These are phyloP conservation scores for Nitzschia sp. DNA, from an alignment of 108 stramenopile species.

Conservation along the genomic window DNA sequence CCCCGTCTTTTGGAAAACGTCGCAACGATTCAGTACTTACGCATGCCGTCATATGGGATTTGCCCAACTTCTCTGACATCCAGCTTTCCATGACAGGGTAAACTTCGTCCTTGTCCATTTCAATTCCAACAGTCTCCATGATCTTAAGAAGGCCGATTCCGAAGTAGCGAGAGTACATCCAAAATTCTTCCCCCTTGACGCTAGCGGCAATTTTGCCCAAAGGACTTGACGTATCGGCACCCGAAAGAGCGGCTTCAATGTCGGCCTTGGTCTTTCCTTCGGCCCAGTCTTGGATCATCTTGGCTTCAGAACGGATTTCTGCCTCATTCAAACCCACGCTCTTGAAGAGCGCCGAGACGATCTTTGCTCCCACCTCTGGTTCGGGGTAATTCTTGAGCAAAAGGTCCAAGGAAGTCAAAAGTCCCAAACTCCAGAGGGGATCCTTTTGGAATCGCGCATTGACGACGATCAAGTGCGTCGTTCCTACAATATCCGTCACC, in stretches of 20 bases:
- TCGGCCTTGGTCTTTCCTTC: conserved; percentile 87
- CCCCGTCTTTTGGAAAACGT: conserved; percentile 79
- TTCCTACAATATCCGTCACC: conserved; percentile 91
- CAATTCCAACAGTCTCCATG: conserved; percentile 82
- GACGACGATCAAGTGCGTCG: conserved; percentile 89
- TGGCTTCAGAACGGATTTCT: conserved; percentile 80
- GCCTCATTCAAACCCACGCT: conserved; percentile 82
- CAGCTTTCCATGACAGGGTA: conserved; percentile 91
- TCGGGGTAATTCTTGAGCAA: conserved; percentile 93
- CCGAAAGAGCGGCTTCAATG: conserved; percentile 75
- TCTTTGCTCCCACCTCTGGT: conserved; percentile 70
- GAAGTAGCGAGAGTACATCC: conserved; percentile 92
- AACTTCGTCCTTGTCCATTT: conserved; percentile 89
- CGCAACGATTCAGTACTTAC: conserved; percentile 58
- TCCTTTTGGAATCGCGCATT: conserved; percentile 91
- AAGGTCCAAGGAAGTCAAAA: conserved; percentile 71
- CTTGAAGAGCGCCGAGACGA: conserved; percentile 77
- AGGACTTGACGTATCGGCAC: conserved; percentile 70
- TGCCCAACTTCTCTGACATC: conserved; percentile 78
- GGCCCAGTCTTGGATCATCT: conserved; percentile 77
- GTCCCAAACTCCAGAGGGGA: conserved; percentile 82
- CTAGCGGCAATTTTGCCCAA: conserved; percentile 62
- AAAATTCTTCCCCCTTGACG: conserved; percentile 84
- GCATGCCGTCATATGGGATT: conserved; percentile 82
- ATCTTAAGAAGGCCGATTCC: conserved; percentile 84